Conservation (phyloP, 768 basidiomycete species). For the Suillus discolor region DNA sequence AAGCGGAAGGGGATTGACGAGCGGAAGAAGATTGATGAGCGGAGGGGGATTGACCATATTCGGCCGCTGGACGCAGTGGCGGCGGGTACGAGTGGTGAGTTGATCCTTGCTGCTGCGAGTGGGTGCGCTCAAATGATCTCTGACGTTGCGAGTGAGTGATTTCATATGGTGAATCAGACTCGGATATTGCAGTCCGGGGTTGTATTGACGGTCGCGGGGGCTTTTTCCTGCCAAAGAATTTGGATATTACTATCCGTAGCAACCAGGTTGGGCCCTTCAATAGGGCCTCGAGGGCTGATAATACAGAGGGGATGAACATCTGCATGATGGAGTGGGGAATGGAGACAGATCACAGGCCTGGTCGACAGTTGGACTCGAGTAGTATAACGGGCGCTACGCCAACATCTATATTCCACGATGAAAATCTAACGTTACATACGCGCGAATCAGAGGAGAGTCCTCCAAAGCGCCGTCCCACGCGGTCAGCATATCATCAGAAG, state of each 20-base stretch:
- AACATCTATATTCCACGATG: neutral
- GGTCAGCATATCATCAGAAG: neutral
- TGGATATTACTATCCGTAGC: neutral
- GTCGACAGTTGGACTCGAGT: neutral
- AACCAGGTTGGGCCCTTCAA: neutral
- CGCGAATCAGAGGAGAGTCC: neutral
- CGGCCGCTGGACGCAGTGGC: too few species aligned
- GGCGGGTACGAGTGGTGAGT: too few species aligned
- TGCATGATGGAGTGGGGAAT: neutral
- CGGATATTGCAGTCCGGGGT: neutral
- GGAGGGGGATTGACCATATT: too few species aligned
- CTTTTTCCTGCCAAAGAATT: neutral
- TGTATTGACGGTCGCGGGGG: neutral
- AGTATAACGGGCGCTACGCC: neutral
- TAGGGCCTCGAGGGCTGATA: neutral
- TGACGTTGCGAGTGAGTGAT: neutral
- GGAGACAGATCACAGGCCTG: neutral
- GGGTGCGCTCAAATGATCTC: too few species aligned
- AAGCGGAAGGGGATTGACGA: too few species aligned
- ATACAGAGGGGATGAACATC: neutral
- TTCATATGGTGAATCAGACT: neutral
- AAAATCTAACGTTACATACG: neutral
- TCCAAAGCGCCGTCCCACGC: neutral
- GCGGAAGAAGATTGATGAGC: too few species aligned
- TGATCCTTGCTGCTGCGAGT: too few species aligned